Evolutionary conservation across 352 stramenopile species (phyloP).

Genomic region (Phytophthora ohioensis): DNA sequence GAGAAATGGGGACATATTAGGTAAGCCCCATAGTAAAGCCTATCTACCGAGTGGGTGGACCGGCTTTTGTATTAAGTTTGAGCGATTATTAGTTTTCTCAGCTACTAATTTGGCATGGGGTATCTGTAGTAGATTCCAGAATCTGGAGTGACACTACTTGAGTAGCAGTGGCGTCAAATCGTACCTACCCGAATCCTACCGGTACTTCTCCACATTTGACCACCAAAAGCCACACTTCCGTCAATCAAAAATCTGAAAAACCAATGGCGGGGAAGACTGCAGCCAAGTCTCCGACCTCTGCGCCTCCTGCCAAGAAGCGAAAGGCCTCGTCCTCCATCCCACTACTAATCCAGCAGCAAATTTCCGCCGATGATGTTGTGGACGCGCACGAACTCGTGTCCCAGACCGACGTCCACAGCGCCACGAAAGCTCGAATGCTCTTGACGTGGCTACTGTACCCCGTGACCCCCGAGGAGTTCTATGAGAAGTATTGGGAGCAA

Average conservation of each 20-base stretch:
- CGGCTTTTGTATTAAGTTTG: too few relatives aligned
- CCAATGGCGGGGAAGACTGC: constrained; percentile 53
- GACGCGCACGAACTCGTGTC: constrained; percentile 65
- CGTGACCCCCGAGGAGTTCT: constrained; percentile 91
- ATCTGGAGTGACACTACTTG: too few relatives aligned
- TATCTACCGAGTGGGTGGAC: too few relatives aligned
- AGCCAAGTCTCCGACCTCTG: constrained; percentile 18
- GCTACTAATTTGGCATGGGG: too few relatives aligned
- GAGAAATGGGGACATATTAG: too few relatives aligned
- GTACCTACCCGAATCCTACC: background rate
- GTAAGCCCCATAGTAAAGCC: too few relatives aligned
- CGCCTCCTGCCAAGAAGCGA: constrained; percentile 62
- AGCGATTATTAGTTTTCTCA: too few relatives aligned
- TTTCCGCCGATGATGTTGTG: constrained; percentile 60
- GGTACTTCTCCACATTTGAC: background rate
- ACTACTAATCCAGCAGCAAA: constrained; percentile 49
- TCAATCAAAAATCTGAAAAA: constrained; percentile 23
- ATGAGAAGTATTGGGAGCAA: constrained; percentile 94
- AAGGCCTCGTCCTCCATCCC: constrained; percentile 52
- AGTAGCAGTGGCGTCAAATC: background rate
- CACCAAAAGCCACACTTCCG: constrained; percentile 7
- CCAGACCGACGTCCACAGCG: constrained; percentile 71
- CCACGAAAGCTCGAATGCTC: constrained; percentile 72
- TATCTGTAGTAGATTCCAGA: too few relatives aligned
- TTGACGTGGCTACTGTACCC: constrained; percentile 90